Conservation (phyloP, 305 asterid genomes). For the Plantago coronopus region DNA sequence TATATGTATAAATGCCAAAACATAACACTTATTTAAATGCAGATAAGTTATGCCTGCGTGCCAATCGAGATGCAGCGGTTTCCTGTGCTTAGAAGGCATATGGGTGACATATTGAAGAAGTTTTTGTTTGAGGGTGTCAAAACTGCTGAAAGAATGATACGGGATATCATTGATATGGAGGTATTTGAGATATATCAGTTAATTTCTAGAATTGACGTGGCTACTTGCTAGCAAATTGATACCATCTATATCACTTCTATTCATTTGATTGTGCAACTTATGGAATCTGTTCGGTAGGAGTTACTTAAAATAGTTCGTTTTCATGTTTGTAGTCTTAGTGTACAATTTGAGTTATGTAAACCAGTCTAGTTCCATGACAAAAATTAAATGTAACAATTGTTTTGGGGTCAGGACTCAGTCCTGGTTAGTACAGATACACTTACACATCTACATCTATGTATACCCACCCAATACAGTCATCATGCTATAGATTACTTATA, state of each 20-base stretch:
- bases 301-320: no score
- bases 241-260: not conserved
- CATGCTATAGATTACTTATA: no score
- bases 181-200: constrained; percentile 3
- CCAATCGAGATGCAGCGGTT: constrained; percentile 17
- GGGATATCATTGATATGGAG: constrained; percentile 13
- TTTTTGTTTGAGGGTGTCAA: constrained; percentile 7
- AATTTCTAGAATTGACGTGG: not conserved
- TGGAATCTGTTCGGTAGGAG: not conserved
- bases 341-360: no score
- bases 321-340: no score
- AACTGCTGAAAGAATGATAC: constrained; percentile 11
- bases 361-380: no score
- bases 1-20: not conserved
- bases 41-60: constrained; percentile 17
- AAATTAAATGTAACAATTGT: no score
- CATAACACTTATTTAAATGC: constrained; percentile 1
- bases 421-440: no score
- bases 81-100: constrained; percentile 15
- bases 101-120: constrained; percentile 8
- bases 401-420: no score
- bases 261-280: not conserved
- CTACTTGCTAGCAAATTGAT: not conserved
- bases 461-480: no score
- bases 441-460: no score